These are phyloP conservation scores for Ensete glaucum DNA, from an alignment of 176 grass and related monocot genomes.

Conservation along the genomic window DNA sequence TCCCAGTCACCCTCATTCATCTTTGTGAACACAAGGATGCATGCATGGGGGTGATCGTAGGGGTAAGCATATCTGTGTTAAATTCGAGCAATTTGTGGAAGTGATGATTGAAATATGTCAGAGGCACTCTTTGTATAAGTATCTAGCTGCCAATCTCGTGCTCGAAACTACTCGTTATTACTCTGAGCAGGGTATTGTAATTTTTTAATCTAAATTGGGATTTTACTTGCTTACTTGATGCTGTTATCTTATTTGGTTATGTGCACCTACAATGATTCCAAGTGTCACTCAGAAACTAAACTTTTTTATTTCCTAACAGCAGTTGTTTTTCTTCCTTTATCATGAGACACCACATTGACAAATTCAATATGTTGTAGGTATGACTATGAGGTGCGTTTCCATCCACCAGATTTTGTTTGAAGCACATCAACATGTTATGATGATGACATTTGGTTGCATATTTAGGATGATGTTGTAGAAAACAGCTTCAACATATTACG, in stretches of 20 bases:
- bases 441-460: background rate
- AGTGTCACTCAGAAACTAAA: background rate
- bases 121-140: background rate
- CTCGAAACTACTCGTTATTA: background rate
- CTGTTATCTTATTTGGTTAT: background rate
- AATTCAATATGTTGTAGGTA: constrained; percentile 59
- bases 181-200: background rate
- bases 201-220: background rate
- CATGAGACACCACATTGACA: constrained; percentile 8
- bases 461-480: constrained; percentile 72
- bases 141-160: background rate
- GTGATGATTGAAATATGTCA: background rate
- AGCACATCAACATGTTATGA: background rate
- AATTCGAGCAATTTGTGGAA: background rate
- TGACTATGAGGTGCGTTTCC: constrained; percentile 81
- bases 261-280: background rate
- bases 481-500: constrained; percentile 75
- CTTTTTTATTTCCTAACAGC: background rate
- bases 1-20: background rate
- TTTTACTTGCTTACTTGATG: background rate
- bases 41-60: background rate
- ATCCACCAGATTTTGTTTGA: constrained; percentile 18
- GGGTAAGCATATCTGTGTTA: background rate
- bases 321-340: background rate
- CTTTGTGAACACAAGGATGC: background rate